These are phyloP conservation scores for Leonotis leonurus DNA, from an alignment of 257 asterid species.

Conservation along the genomic window DNA sequence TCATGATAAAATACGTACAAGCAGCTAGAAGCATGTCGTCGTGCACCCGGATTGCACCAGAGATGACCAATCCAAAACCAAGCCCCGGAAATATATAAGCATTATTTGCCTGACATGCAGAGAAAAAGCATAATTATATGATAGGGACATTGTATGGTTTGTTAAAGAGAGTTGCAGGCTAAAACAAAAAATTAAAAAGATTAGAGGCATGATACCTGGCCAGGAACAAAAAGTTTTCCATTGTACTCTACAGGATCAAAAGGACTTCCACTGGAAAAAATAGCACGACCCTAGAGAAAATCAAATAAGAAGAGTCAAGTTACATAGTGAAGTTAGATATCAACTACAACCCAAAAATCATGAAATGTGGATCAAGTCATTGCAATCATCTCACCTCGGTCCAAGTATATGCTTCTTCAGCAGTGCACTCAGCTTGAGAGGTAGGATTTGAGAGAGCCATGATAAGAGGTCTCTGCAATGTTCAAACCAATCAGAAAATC, in stretches of 20 bases:
- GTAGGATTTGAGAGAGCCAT: constrained; percentile 98
- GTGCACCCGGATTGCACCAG: constrained; percentile 88
- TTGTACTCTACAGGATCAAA: constrained; percentile 65
- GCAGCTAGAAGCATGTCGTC: constrained; percentile 97
- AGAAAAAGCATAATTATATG: neutral
- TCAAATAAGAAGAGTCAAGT: neutral
- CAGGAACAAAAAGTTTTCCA: constrained; percentile 55
- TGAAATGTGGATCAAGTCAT: neutral
- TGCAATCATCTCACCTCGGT: constrained; percentile 48
- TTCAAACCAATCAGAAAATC: constrained; percentile 13
- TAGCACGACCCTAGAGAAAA: constrained; percentile 64
- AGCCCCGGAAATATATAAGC: constrained; percentile 93
- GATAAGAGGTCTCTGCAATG: constrained; percentile 77
- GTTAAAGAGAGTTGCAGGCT: neutral
- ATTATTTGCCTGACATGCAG: constrained; percentile 68
- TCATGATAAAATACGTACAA: constrained; percentile 40
- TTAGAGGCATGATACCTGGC: constrained; percentile 50
- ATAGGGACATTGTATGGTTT: neutral
- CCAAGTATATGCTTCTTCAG: constrained; percentile 94
- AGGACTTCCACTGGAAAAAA: constrained; percentile 93
- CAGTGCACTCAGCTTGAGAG: constrained; percentile 97
- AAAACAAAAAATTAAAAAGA: neutral
- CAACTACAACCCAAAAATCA: neutral
- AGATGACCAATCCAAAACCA: constrained; percentile 86
- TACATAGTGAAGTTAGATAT: neutral